Conservation (phyloP, 768 basidiomycete species). For the Postia placenta region DNA sequence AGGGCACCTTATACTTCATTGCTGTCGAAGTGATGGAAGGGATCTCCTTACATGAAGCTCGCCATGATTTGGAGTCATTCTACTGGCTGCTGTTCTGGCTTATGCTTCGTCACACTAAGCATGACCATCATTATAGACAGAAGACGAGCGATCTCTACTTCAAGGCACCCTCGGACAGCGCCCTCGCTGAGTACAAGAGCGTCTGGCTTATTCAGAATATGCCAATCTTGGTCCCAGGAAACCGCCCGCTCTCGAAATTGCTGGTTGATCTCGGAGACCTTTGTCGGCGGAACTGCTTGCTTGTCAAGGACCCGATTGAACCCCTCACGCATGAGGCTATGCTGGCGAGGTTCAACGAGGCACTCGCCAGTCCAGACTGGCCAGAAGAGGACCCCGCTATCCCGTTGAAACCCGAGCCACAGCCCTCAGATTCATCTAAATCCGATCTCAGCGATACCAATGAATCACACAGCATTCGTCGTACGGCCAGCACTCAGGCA, state of each 20-base stretch:
- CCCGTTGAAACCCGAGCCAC: background rate
- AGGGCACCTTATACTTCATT: slow-evolving; percentile 9
- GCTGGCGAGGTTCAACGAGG: slow-evolving; percentile 3
- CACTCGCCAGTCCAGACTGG: slow-evolving; percentile 4
- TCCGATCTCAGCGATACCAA: no score
- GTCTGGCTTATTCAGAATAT: background rate
- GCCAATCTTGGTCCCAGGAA: background rate
- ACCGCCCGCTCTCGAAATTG: background rate
- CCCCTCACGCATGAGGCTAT: slow-evolving; percentile 3
- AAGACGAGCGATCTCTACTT: background rate
- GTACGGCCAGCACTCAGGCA: background rate
- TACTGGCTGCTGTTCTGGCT: slow-evolving; percentile 11
- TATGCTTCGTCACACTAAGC: slow-evolving; percentile 4
- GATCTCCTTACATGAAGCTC: background rate
- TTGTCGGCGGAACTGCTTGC: background rate
- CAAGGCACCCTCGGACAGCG: background rate
- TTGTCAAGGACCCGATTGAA: background rate
- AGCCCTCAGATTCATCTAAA: no score
- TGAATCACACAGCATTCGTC: background rate
- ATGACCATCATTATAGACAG: background rate
- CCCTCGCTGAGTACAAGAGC: background rate
- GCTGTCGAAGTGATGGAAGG: background rate
- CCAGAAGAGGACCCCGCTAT: slow-evolving; percentile 1
- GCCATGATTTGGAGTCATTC: slow-evolving; percentile 14
- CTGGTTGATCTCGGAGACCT: background rate